Conservation (phyloP, 2,329 filamentous ascomycete species). For the Trichoderma oligosporum region DNA sequence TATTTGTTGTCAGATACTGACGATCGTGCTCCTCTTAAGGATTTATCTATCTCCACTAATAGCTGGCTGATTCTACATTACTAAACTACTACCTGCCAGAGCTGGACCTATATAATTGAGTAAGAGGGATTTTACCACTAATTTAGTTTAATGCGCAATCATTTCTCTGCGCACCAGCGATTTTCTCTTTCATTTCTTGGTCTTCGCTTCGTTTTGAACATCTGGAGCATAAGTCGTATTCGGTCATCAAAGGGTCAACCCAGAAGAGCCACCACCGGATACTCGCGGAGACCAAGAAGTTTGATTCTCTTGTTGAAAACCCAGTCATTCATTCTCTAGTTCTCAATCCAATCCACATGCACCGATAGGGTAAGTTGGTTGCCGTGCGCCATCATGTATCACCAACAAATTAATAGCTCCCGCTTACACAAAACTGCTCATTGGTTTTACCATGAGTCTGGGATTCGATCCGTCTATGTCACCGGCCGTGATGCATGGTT, state of each 20-base stretch:
- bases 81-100: neutral
- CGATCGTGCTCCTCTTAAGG: neutral
- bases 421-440: neutral
- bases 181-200: neutral
- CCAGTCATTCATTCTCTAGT: neutral
- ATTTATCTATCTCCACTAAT: neutral
- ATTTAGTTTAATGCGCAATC: neutral
- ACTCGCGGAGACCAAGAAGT: neutral
- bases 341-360: no score
- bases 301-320: no score
- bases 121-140: neutral
- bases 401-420: neutral
- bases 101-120: neutral
- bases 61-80: neutral
- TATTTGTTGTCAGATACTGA: neutral
- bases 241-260: neutral
- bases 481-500: slow-evolving; percentile 50
- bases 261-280: neutral
- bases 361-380: neutral
- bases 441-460: slow-evolving; percentile 45
- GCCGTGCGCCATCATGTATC: neutral
- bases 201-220: neutral
- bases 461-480: slow-evolving; percentile 43
- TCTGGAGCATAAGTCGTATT: neutral
- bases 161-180: neutral